A percentile compares a stretch with the other conserved stretches of the same genome.
phyloP scores from a whole-genome alignment of 805 yeast genomes.

The Zygosaccharomyces gambellarensis region DNA sequence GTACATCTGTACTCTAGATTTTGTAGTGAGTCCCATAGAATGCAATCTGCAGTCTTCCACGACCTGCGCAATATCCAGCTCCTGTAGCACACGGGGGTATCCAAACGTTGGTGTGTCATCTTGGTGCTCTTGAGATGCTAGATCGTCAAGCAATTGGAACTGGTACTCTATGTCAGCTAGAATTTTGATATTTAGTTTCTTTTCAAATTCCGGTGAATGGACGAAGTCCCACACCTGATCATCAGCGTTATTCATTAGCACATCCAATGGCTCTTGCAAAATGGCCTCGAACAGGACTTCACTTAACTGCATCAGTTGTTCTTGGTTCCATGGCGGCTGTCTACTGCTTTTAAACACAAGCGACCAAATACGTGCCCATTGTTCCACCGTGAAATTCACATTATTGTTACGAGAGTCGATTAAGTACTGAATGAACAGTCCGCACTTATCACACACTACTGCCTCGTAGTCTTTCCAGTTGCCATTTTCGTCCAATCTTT shows the following conservation, averaged over 20 bases:
- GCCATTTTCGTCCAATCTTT: conserved; percentile 3
- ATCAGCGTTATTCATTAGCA: conserved; percentile 8
- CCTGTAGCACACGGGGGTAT: background rate
- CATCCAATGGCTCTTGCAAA: conserved; percentile 15
- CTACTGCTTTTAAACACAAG: conserved; percentile 6
- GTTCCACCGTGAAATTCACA: conserved; percentile 13
- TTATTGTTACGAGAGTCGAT: conserved; percentile 10
- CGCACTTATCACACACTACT: conserved; percentile 12
- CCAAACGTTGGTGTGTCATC: background rate
- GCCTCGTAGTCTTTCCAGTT: conserved; percentile 3
- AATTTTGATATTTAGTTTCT: conserved; percentile 10
- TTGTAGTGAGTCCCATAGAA: conserved; percentile 15
- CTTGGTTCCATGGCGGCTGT: conserved; percentile 16
- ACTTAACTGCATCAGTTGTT: conserved; percentile 4
- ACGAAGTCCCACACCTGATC: conserved; percentile 13
- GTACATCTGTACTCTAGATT: conserved; percentile 11
- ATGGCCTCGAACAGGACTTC: conserved; percentile 12
- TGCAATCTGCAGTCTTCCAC: conserved; percentile 11
- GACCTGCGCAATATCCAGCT: conserved; percentile 6
- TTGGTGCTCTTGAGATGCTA: background rate
- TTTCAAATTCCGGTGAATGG: conserved; percentile 10
- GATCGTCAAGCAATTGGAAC: conserved; percentile 8
- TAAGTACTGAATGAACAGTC: conserved; percentile 13
- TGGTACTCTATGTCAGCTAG: conserved; percentile 8
- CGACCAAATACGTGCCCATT: conserved; percentile 22